phyloP scores from a whole-genome alignment of 2,329 filamentous ascomycete species.

The Hymenoscyphus albidus region DNA sequence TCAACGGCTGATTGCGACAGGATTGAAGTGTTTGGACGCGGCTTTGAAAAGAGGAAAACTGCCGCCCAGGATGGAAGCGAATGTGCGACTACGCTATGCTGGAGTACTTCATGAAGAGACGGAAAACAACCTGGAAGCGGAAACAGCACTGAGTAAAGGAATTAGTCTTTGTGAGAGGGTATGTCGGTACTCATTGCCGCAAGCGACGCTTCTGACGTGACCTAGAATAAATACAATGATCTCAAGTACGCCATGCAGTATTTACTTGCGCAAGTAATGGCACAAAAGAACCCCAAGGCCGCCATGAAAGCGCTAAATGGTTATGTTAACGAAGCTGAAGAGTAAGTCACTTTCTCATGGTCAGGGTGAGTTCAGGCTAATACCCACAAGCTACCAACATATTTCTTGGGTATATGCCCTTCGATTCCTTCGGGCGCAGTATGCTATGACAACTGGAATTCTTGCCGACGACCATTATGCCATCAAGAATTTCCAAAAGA shows the following conservation, averaged over 20 bases:
- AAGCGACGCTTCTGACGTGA: constrained; percentile 17
- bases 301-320: constrained; percentile 69
- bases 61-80: constrained; percentile 63
- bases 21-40: constrained; percentile 67
- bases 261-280: constrained; percentile 65
- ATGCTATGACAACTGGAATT: constrained; percentile 59
- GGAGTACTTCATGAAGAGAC: constrained; percentile 69
- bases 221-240: constrained; percentile 55
- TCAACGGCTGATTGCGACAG: constrained; percentile 67
- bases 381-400: constrained; percentile 51
- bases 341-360: constrained; percentile 43
- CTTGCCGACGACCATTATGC: constrained; percentile 59
- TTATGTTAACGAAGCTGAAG: constrained; percentile 64
- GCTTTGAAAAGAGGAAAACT: constrained; percentile 59
- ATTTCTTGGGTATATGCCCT: constrained; percentile 74
- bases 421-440: constrained; percentile 66
- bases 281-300: constrained; percentile 67
- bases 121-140: constrained; percentile 69
- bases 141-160: constrained; percentile 68
- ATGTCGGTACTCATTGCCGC: constrained; percentile 30
- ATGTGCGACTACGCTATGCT: constrained; percentile 67
- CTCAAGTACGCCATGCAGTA: constrained; percentile 77
- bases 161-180: constrained; percentile 66
- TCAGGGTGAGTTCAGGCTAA: not conserved
- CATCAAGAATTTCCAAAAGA: constrained; percentile 64